Base-by-base conservation (phyloP, 2,329 filamentous ascomycete genomes). In the Cercospora beticola region DNA sequence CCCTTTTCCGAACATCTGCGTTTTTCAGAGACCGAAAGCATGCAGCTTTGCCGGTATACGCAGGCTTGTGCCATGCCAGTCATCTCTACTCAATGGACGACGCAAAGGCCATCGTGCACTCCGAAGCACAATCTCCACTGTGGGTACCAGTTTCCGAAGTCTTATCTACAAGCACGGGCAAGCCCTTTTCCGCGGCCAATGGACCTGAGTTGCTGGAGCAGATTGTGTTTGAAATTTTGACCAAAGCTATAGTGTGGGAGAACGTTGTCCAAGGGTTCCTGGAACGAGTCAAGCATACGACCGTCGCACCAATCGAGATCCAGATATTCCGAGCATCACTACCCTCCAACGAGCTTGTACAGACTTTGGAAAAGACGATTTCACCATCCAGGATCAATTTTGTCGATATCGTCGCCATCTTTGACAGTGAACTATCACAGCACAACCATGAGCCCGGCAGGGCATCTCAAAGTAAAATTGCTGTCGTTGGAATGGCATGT, bases 401-500 rank as follows among this genome's bases (percentile, higher is more conserved):
- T 30, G 52, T 61, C 16, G 67, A 70, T 26, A 21, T 70, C 57
- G 28, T 70, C 5, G n/a, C 46, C 46, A 21, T 4, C 18, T 52
- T 52, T 52, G 46, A 52, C 2, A 7, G 18, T 12, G n/a, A 21
- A 21, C 1, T 52, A 5, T 2, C 10, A 52, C 46, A 23, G 3
- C 18, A 23, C 10, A 21, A 1, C 10, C 46, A 52, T 21, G 46
- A 52, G 21, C 46, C 46, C 23, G 46, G 46, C 18, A 40, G 60
- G 26, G 10, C 12, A 23, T 36, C 60, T 16, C 61, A 64, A 28
- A 30, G 40, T 16, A 64, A 64, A 14, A 31, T 64, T 21, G 61
- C 61, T n/a, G 93, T 97, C 70, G 90, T 97, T 36, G 93, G 93
- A 62, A 91, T 93, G 87, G 87, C 91, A 54, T 91, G 91, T 62